These are phyloP conservation scores for Beauveria caledonica DNA, from an alignment of 2,329 filamentous ascomycete genomes.

Conservation along the genomic window DNA sequence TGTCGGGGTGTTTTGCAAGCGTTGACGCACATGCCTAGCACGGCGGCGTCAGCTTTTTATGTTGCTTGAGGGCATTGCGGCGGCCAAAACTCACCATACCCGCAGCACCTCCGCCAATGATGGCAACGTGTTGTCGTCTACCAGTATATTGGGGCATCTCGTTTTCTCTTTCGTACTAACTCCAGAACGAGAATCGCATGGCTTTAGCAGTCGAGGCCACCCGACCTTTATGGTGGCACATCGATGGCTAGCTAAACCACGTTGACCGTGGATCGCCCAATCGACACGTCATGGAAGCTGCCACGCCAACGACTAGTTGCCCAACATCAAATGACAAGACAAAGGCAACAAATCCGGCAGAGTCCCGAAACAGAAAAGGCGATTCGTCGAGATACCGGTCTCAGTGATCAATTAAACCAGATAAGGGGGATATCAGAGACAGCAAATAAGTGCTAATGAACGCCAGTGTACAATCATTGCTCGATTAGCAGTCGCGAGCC, in stretches of 20 bases:
- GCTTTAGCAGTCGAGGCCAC: background rate
- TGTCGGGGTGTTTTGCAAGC: conserved; percentile 55
- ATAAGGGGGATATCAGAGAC: background rate
- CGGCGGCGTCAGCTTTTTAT: background rate
- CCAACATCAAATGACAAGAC: background rate
- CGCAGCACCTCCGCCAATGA: conserved; percentile 55
- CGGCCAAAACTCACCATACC: conserved; percentile 40
- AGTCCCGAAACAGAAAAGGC: background rate
- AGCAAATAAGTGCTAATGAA: background rate
- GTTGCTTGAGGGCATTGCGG: background rate
- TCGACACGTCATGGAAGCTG: conserved; percentile 2
- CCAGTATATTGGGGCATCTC: background rate
- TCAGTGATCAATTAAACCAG: background rate
- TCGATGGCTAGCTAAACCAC: background rate
- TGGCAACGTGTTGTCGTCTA: conserved; percentile 40
- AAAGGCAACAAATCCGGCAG: no score
- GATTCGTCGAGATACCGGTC: background rate
- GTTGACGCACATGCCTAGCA: conserved; percentile 55
- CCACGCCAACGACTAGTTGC: background rate
- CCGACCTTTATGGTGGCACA: background rate
- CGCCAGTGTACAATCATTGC: background rate
- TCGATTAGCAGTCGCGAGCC: background rate
- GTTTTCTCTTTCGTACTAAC: no score
- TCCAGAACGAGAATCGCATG: no score
- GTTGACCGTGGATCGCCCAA: background rate